phyloP scores from a whole-genome alignment of 2,329 filamentous ascomycete genomes.

The Purpureocillium lavendulum region DNA sequence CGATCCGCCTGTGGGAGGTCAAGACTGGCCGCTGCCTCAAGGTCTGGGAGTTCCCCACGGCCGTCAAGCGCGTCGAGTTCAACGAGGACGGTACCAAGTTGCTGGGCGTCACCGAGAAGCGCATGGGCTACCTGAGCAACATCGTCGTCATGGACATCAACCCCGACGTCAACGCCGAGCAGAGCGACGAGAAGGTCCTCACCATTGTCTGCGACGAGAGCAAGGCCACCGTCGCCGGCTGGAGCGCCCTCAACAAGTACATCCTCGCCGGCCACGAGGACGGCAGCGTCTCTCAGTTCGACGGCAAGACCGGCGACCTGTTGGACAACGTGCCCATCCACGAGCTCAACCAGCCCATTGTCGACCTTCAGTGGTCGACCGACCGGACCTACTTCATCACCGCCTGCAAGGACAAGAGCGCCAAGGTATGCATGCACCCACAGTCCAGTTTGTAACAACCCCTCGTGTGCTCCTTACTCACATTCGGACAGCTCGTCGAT shows the following conservation, averaged over 20 bases:
- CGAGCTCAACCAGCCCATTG: conserved; percentile 75
- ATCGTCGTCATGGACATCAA: conserved; percentile 90
- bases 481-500: conserved; percentile 57
- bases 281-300: conserved; percentile 83
- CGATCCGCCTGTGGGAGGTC: conserved; percentile 93
- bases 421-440: conserved; percentile 53
- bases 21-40: conserved; percentile 88
- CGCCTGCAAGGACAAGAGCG: conserved; percentile 93
- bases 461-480: not conserved
- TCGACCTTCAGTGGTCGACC: conserved; percentile 87
- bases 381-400: conserved; percentile 99
- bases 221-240: conserved; percentile 96
- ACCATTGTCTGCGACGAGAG: conserved; percentile 90
- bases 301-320: conserved; percentile 83
- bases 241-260: conserved; percentile 89
- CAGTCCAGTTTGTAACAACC: no score
- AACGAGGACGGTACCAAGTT: conserved; percentile 86
- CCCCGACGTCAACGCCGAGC: conserved; percentile 72
- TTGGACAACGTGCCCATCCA: conserved; percentile 76
- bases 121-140: conserved; percentile 90
- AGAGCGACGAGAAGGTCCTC: conserved; percentile 73
- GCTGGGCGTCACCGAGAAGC: conserved; percentile 95
- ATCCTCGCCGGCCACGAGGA: conserved; percentile 98
- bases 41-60: conserved; percentile 95
- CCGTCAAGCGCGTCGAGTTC: conserved; percentile 97